Percentiles rank a stretch among this genome's conserved stretches.
Conservation (phyloP, 345 rosid genomes). For the Eucalyptus tenuipes region DNA sequence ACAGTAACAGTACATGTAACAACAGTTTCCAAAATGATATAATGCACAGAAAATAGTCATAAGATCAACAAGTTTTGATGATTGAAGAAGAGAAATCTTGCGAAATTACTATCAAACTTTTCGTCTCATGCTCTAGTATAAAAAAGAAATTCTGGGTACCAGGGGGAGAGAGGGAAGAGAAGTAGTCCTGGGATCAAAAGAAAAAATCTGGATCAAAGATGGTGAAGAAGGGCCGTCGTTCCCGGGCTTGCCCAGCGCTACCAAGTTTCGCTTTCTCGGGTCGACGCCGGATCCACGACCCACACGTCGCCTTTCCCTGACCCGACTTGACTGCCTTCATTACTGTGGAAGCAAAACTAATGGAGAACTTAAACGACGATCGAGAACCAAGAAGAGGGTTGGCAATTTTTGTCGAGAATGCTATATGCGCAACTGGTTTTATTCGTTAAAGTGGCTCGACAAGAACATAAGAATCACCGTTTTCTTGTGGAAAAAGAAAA, state of each 20-base stretch:
- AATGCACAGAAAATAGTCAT: background rate
- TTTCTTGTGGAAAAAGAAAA: background rate
- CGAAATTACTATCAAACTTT: background rate
- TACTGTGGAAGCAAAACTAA: background rate
- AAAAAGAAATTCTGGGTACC: constrained; percentile 6
- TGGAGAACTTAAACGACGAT: background rate
- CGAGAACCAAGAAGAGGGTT: background rate
- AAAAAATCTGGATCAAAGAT: constrained; percentile 56
- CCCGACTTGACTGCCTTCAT: background rate
- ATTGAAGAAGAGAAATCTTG: background rate
- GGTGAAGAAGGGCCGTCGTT: constrained; percentile 24
- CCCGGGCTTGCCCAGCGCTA: constrained; percentile 51
- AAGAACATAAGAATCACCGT: background rate
- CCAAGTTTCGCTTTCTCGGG: constrained; percentile 55
- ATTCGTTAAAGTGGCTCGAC: background rate
- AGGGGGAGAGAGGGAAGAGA: constrained; percentile 56
- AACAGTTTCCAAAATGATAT: background rate
- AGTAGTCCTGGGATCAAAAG: constrained; percentile 50
- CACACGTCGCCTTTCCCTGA: constrained; percentile 37
- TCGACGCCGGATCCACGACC: constrained; percentile 87
- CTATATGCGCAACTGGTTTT: background rate
- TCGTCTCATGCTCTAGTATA: background rate
- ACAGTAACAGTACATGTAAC: accelerated
- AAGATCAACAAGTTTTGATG: background rate
- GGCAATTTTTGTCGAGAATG: background rate